Base-by-base conservation (phyloP, 2,329 filamentous ascomycete species). In the Alternaria atra region DNA sequence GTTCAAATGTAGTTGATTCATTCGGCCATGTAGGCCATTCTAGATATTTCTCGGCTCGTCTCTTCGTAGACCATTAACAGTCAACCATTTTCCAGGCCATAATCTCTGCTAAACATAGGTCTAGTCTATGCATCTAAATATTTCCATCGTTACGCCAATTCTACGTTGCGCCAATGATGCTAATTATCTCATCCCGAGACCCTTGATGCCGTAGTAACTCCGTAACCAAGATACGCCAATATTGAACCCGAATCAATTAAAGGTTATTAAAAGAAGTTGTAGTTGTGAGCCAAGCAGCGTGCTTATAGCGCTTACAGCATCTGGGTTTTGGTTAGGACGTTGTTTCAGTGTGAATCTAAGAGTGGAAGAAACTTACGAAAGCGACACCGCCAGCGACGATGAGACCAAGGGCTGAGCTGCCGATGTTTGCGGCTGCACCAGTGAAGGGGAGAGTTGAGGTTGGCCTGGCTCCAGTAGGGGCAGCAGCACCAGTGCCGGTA, bases 381-480 rank as follows among this genome's bases (percentile, higher is more conserved):
- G 73, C 75, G 63, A 73, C 74, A 67, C 72, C 75, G 6, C 74
- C 75, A 44, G 68, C 69, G 32, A 76, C 54, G 40, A 77, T 30
- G 32, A 72, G 47, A n/a, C 71, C 74, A 39, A 77, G 52, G 39
- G 68, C 70, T 12, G 69, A 71, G 40, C 73, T 69, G n/a, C 70
- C 65, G 35, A 70, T 54, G 52, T 67, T 65, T 27, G 62, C 54
- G 15, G 71, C 74, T 25, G 66, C 75, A 47, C 73, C 73, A 25
- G 67, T 66, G 61, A 76, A 77, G 30, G 74, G 73, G 9, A 61
- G 53, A 10, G 60, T 65, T 8, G 66, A 65, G 20, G 64, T 66
- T 17, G 67, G 61, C 53, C 44, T 63, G 12, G 52, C 34, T 43
- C 69, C 71, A 5, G 68, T 67, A 17, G 51, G 46, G 17, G 57